Percentiles rank a stretch among this genome's conserved stretches.
phyloP scores from a whole-genome alignment of 805 yeast species.

The Starmerella scarabaei region DNA sequence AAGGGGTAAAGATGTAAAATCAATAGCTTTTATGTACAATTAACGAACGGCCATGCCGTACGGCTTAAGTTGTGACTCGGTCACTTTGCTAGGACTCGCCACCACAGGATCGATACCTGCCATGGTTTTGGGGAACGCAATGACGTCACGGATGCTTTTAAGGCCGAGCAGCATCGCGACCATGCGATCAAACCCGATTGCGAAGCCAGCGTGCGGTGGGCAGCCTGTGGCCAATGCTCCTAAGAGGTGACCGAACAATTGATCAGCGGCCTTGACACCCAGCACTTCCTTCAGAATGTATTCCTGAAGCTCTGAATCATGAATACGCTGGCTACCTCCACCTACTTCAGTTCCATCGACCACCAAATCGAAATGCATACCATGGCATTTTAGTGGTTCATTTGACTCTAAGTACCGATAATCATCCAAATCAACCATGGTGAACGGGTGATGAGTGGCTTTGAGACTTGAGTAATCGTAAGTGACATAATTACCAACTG shows the following conservation, averaged over 20 bases:
- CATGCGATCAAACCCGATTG: conserved; percentile 86
- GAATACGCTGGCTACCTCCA: conserved; percentile 94
- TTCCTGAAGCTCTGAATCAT: conserved; percentile 66
- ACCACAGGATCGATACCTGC: conserved; percentile 83
- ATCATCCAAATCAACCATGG: conserved; percentile 72
- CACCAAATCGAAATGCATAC: conserved; percentile 90
- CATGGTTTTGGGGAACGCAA: conserved; percentile 90
- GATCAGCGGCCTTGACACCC: conserved; percentile 42
- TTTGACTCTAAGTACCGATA: conserved; percentile 37
- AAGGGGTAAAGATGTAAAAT: no score
- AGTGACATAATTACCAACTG: conserved; percentile 37
- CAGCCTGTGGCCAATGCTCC: conserved; percentile 78
- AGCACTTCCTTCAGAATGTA: conserved; percentile 57
- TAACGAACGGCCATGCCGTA: conserved; percentile 36
- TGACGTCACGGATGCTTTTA: conserved; percentile 73
- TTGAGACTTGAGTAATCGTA: conserved; percentile 40
- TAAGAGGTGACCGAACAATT: conserved; percentile 73
- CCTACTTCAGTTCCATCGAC: conserved; percentile 92
- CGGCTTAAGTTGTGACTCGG: conserved; percentile 33
- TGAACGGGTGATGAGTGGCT: conserved; percentile 95
- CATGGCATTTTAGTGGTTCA: conserved; percentile 54
- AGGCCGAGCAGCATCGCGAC: conserved; percentile 80
- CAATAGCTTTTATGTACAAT: no score
- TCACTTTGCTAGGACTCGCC: conserved; percentile 63
- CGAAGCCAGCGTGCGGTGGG: conserved; percentile 98